Evolutionary conservation across 139 green algal species (phyloP).

Genomic region (Microglena sp.): DNA sequence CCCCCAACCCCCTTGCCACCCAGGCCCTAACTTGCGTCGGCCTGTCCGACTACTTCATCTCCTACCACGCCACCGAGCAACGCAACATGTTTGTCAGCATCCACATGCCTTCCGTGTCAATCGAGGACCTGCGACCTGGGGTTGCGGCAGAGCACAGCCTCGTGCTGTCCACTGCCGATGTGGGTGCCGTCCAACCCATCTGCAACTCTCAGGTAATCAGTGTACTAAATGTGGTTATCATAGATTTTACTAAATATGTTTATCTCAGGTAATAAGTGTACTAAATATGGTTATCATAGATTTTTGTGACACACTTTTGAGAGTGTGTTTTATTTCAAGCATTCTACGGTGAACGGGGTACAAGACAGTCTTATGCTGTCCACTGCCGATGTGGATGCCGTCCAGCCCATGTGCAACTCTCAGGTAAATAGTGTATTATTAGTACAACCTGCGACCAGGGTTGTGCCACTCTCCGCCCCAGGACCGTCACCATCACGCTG

Average conservation of each 20-base stretch:
- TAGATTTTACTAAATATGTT: too few relatives aligned
- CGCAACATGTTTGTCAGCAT: slow-evolving; percentile 49
- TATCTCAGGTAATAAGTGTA: too few relatives aligned
- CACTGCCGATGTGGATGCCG: slow-evolving; percentile 23
- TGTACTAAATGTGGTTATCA: too few relatives aligned
- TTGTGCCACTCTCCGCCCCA: too few relatives aligned
- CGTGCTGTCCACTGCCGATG: slow-evolving; percentile 50
- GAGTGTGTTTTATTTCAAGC: too few relatives aligned
- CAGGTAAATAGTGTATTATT: too few relatives aligned
- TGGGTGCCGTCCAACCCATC: neutral
- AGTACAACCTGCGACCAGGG: too few relatives aligned
- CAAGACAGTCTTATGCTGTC: slow-evolving; percentile 58
- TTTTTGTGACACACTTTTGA: too few relatives aligned
- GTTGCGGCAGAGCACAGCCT: slow-evolving; percentile 34
- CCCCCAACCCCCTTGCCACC: neutral
- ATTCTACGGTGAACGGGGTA: too few relatives aligned
- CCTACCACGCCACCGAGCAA: slow-evolving; percentile 14
- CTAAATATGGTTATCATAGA: too few relatives aligned
- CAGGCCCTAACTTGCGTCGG: slow-evolving; percentile 13
- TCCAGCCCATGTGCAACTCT: neutral
- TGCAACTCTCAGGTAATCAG: slow-evolving; percentile 5
- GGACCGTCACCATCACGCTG: too few relatives aligned
- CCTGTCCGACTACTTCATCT: slow-evolving; percentile 47
- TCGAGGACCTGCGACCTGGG: slow-evolving; percentile 41
- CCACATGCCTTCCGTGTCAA: slow-evolving; percentile 48